Evolutionary conservation across 768 basidiomycete genomes (phyloP), one percentile per base, ranked within the genome.

Genomic region (Mycena latifolia): DNA sequence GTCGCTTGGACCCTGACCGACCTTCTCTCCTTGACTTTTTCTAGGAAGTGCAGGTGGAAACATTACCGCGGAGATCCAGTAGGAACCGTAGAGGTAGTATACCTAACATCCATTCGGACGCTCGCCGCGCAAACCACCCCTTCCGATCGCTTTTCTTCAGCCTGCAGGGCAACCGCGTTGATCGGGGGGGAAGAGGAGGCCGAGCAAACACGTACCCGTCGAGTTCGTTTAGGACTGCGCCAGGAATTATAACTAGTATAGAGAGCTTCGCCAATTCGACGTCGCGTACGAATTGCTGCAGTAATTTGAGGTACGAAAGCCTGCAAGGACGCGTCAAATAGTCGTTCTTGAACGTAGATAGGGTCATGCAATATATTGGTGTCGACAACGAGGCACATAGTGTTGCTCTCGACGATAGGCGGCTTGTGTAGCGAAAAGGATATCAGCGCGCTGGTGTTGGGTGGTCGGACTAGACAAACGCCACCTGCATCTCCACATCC

Each of bases 401-500:
- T 73, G 62, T 70, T 77, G 62, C 70, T 77, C 69, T 84, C 84
- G 8, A 78, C 77, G 39, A 81, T 66, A 37, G 78, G 37, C 37
- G 37, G 79, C 85, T 88, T 66, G 37, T 54, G 31, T 88, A 62
- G 39, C 53, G 28, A 33, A 56, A 35, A 65, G 33, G 52, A 25
- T 39, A 62, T 51, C 39, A 67, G 60, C 53, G 2, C 35, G 58
- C 54, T 47, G 52, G 61, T 45, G n/a, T 39, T 41, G 59, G 52
- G 50, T 46, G 28, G 31, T 58, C 50, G 27, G 64, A 66, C 51
- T 27, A 48, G 46, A 55, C 25, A 39, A 52, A 22, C 69, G 84
- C 71, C 71, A 90, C 92, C 81, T 85, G 85, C 91, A 92, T 92
- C 70, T 92, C 91, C 17, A 92, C 85, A 81, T 92, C 91, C 70